Evolutionary conservation across 257 asterid species (phyloP), one percentile per base, ranked within the genome.

Genomic region (Nicotiana knightiana): DNA sequence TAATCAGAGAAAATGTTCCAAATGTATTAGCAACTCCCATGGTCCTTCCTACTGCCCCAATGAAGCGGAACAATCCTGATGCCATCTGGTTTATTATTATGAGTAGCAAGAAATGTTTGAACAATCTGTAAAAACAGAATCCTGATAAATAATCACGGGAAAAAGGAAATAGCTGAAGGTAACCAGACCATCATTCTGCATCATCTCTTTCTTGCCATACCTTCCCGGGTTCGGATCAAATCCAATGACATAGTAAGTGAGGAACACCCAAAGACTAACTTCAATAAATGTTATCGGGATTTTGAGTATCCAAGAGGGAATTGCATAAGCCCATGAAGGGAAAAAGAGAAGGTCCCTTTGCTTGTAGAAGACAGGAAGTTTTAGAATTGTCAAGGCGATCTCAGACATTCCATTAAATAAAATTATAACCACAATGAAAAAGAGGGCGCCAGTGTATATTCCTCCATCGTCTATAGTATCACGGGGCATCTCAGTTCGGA

Each of bases 361-460:
- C 84, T 91, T 91, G 84, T 88, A 91, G 87, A 92, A 92, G 15
- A 90, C 92, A 0, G 96, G 96, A 62, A 92, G 93, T 85, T 92
- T 92, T 70, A 84, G 87, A 71, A 92, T 87, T 4, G 90, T 87
- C 96, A 88, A 82, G 5, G 91, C 73, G 24, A 90, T 87, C 86
- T 92, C 94, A 0, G 93, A 57, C 83, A 92, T 70, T 39, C 96
- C 96, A 6, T 92, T 91, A 85, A 92, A 92, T 92, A 91, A 86
- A 54, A 86, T 66, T 85, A 84, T 86, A 26, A 89, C 58, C 51
- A 89, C 84, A 2, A 83, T 1, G 54, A 86, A 89, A 79, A 92
- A 91, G 12, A 92, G 84, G 77, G 93, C 93, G 15, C 95, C 95
- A 1, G 79, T 37, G 53, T 85, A 92, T 15, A 86, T n/a, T 15